Base-by-base conservation (phyloP, 495 filamentous ascomycete genomes). In the Penicillium dipodomyicola region DNA sequence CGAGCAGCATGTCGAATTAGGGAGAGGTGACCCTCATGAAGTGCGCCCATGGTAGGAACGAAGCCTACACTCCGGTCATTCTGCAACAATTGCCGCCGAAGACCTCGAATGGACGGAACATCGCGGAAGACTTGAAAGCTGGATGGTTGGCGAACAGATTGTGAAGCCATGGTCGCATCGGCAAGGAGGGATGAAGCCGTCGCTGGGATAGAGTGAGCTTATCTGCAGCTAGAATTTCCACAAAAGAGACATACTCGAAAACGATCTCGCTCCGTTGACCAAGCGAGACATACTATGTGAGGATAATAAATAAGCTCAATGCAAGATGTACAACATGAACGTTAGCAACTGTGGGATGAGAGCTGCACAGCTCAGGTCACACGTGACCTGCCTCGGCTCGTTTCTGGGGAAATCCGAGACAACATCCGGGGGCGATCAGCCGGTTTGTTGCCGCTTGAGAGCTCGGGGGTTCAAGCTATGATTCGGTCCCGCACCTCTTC, bases 21-120 rank as follows among this genome's bases (percentile, higher is more conserved):
- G 12, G 89, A 88, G 32, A 97, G 73, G 69, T 98, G 94, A 25
- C 94, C 94, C 56, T 87, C 82, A 71, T 98, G 94, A 0, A 98
- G 82, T 15, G 94, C 94, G 39, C 94, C 94, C 93, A 98, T 97
- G 10, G 94, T 98, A 0, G 94, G 94, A 8, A 98, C 91, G 10
- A 98, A 83, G 43, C 88, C 91, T 47, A 98, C 84, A 17, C 85
- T 85, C 32, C 87, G 84, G 65, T 86, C 80, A 59, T 84, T 78
- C 49, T 85, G 77, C 42, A 87, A 75, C 30, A 93, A 82, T 29
- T 84, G 75, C 2, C 80, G 82, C 15, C 92, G 89, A 73, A 86
- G 83, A 63, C 82, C 69, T 46, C 92, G 91, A 35, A 97, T 79
- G 2, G 79, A 72, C 19, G 85, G 72, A 55, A 92, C 82, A 61